Evolutionary conservation across 495 filamentous ascomycete species (phyloP).

Genomic region (Cetradonia linearis): DNA sequence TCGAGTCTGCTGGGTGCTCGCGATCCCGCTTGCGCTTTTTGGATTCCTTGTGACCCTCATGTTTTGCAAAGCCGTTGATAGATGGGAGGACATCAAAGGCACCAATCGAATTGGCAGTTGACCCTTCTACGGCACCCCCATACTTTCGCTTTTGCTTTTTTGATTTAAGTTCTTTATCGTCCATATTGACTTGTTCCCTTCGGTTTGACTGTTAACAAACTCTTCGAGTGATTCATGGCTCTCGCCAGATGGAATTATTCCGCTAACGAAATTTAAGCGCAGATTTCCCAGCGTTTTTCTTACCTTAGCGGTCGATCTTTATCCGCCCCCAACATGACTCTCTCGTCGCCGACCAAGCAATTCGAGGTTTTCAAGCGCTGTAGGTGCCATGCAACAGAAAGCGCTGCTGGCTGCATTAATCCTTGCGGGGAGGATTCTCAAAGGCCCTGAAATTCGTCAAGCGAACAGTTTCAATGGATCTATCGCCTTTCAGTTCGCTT

Average conservation of each 20-base stretch:
- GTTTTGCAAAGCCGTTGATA: constrained; percentile 1
- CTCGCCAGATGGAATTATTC: neutral
- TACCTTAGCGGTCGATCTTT: neutral
- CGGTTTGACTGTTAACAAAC: too few relatives aligned
- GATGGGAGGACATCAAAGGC: neutral
- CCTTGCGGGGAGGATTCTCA: neutral
- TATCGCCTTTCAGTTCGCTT: neutral
- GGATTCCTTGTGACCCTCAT: constrained; percentile 1
- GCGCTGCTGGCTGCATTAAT: constrained; percentile 2
- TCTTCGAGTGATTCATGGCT: neutral
- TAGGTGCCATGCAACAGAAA: neutral
- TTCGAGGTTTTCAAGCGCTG: neutral
- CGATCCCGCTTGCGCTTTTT: constrained; percentile 9
- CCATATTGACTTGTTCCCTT: constrained; percentile 29
- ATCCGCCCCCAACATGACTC: too few relatives aligned
- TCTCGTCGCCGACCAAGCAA: neutral
- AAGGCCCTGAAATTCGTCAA: neutral
- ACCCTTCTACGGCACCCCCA: constrained; percentile 4
- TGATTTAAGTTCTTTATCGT: constrained; percentile 44
- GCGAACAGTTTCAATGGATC: neutral
- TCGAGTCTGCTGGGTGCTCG: neutral
- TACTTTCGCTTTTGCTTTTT: constrained; percentile 64
- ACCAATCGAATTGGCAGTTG: neutral
- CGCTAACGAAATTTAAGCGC: constrained; percentile 11
- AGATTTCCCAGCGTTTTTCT: neutral